Percentiles rank a stretch among this genome's conserved stretches.
These are phyloP conservation scores for Conringia planisiliqua DNA, from an alignment of 345 rosid species.

Conservation along the genomic window DNA sequence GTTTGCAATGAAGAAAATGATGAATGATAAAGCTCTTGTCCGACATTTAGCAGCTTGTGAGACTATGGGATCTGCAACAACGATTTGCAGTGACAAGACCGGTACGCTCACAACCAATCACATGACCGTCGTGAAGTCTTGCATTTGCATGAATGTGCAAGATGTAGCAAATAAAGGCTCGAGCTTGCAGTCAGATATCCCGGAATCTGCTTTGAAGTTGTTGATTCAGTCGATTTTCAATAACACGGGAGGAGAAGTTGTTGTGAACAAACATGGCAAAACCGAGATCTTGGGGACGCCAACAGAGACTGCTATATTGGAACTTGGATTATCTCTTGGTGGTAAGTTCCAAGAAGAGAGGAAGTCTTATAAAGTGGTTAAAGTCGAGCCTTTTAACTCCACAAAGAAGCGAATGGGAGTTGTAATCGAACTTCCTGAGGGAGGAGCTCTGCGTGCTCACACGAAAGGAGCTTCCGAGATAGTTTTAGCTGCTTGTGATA, in stretches of 20 bases:
- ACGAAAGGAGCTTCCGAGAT: constrained; percentile 94
- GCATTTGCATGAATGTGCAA: constrained; percentile 63
- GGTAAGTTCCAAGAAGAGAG: constrained; percentile 71
- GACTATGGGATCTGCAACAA: constrained; percentile 97
- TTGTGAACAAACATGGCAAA: constrained; percentile 60
- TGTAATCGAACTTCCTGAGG: constrained; percentile 62
- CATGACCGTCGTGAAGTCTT: constrained; percentile 90
- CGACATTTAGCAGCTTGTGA: constrained; percentile 93
- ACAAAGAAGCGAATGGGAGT: constrained; percentile 93
- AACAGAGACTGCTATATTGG: constrained; percentile 81
- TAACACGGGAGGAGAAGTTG: constrained; percentile 91
- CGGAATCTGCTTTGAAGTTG: constrained; percentile 51
- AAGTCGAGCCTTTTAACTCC: constrained; percentile 93
- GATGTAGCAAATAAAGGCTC: constrained; percentile 49
- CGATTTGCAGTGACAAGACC: constrained; percentile 89
- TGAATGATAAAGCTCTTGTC: constrained; percentile 94
- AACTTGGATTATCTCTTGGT: constrained; percentile 76
- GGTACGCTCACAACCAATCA: constrained; percentile 91
- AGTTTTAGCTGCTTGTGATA: constrained; percentile 76
- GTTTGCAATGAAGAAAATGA: constrained; percentile 97
- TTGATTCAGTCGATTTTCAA: constrained; percentile 77
- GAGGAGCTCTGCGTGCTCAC: constrained; percentile 61
- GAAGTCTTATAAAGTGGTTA: constrained; percentile 48
- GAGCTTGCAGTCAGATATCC: constrained; percentile 53
- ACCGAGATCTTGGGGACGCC: constrained; percentile 81